These are phyloP conservation scores for Pythium pyrilobum DNA, from an alignment of 352 stramenopile species.

Conservation along the genomic window DNA sequence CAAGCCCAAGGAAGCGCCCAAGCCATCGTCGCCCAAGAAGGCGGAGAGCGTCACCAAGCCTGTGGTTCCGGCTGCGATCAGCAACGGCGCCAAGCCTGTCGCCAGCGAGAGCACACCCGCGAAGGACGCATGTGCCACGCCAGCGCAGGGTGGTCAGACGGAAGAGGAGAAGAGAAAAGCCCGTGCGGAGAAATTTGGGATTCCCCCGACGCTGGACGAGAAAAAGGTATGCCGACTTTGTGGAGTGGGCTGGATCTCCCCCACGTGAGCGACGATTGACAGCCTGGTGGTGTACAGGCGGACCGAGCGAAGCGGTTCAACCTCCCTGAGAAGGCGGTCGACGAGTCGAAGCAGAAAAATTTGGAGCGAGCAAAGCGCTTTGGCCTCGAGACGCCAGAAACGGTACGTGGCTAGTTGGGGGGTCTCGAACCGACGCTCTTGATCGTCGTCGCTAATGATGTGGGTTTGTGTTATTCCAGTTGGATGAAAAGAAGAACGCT, in stretches of 20 bases:
- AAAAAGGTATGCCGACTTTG: conserved; percentile 48
- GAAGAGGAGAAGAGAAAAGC: conserved; percentile 77
- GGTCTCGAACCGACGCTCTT: background rate
- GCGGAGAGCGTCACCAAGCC: background rate
- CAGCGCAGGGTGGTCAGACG: no score
- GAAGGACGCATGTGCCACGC: no score
- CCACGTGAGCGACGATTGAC: no score
- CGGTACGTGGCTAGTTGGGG: conserved; percentile 25
- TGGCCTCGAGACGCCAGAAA: conserved; percentile 70
- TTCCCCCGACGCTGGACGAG: conserved; percentile 61
- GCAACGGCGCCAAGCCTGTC: conserved; percentile 1
- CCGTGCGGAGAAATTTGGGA: conserved; percentile 76
- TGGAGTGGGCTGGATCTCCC: no score
- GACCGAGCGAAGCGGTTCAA: conserved; percentile 81
- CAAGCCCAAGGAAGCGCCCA: conserved; percentile 7
- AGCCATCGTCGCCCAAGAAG: conserved; percentile 13
- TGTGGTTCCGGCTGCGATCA: conserved; percentile 6
- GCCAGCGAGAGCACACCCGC: background rate
- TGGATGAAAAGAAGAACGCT: conserved; percentile 79
- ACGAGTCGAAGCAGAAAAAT: conserved; percentile 63
- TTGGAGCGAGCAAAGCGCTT: conserved; percentile 74
- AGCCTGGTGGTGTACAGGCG: conserved; percentile 22
- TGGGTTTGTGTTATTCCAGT: conserved; percentile 22
- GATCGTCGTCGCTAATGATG: background rate
- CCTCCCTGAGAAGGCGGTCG: conserved; percentile 25